Base-by-base conservation (phyloP, 2,329 filamentous ascomycete species). In the Fusarium verticillioides region DNA sequence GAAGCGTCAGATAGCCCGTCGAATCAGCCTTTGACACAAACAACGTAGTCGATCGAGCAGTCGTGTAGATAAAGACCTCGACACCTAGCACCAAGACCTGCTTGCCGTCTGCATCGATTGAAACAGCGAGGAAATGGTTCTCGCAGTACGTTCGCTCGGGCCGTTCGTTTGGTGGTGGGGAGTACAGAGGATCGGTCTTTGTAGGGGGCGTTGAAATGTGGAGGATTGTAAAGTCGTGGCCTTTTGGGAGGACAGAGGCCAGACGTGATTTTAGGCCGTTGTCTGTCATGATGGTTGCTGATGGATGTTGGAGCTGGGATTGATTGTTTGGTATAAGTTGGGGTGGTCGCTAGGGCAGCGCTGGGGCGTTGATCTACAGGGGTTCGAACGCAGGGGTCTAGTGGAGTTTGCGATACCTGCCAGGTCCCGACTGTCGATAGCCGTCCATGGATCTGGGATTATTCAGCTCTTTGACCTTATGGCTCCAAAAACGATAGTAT, bases 1-100 rank as follows among this genome's bases (percentile, higher is more conserved):
- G 84, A 4, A 92, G 85, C 74, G 91, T 86, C 15, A 98, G 84
- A 79, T 94, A 97, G 30, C 97, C 96, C 0, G 96, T 98, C 15
- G 96, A 98, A 83, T 99, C 96, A 54, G 96, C 96, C 83, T 99
- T 99, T 72, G 95, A 96, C 30, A 99, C 92, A 81, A 99, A 99
- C 60, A 98, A 88, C 8, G 94, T 98, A 4, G 93, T 97, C 30
- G 94, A 89, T 76, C 89, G 88, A 50, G 89, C 88, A 1, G 95
- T 97, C 1, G 91, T 93, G 83, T 97, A 99, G 68, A 99, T 89
- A 76, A 96, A 87, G 58, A 98, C 87, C 80, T 99, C 96, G 71
- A 99, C 88, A 21, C 93, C 96, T 66, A 97, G 91, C 13, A 96
- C 87, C 11, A 98, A 84, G 3, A 97, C 87, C 70, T 90, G 86